phyloP scores from a whole-genome alignment of 1,139 yeast species.

The Yamadazyma songkhlaensis region DNA sequence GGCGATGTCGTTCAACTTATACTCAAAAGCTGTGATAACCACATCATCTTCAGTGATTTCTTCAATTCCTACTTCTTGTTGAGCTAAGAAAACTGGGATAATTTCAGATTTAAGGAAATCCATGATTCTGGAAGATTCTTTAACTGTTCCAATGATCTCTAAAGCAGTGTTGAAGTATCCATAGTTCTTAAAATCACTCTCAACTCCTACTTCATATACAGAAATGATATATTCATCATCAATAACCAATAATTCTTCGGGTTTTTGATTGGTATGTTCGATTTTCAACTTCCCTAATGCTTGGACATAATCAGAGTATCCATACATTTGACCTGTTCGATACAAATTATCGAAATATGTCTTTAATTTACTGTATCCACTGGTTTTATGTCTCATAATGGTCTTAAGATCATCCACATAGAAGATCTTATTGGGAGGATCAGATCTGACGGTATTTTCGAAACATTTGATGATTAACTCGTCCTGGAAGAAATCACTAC shows the following conservation, averaged over 20 bases:
- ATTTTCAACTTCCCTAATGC: slow-evolving; percentile 55
- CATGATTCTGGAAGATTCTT: slow-evolving; percentile 41
- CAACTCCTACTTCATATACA: slow-evolving; percentile 41
- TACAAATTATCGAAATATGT: slow-evolving; percentile 35
- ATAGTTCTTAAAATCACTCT: slow-evolving; percentile 34
- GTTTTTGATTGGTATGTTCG: slow-evolving; percentile 8
- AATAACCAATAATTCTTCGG: slow-evolving; percentile 14
- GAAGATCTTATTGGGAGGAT: slow-evolving; percentile 50
- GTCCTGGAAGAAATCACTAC: slow-evolving; percentile 57
- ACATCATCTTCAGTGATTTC: slow-evolving; percentile 74
- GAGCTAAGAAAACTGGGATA: slow-evolving; percentile 54
- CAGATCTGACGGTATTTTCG: slow-evolving; percentile 51
- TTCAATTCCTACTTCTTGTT: slow-evolving; percentile 57
- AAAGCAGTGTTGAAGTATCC: slow-evolving; percentile 36
- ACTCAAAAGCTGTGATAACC: slow-evolving; percentile 65
- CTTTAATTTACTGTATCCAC: slow-evolving; percentile 22
- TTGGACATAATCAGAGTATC: slow-evolving; percentile 55
- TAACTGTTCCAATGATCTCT: slow-evolving; percentile 41
- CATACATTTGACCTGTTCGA: slow-evolving; percentile 57
- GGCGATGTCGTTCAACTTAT: slow-evolving; percentile 56
- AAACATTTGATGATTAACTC: slow-evolving; percentile 61
- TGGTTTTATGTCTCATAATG: slow-evolving; percentile 15
- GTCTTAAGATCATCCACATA: slow-evolving; percentile 64
- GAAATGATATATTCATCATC: slow-evolving; percentile 46
- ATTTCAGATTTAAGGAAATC: slow-evolving; percentile 55